These are phyloP conservation scores for Phylloporus sp. DNA, from an alignment of 768 basidiomycete species.

Conservation along the genomic window DNA sequence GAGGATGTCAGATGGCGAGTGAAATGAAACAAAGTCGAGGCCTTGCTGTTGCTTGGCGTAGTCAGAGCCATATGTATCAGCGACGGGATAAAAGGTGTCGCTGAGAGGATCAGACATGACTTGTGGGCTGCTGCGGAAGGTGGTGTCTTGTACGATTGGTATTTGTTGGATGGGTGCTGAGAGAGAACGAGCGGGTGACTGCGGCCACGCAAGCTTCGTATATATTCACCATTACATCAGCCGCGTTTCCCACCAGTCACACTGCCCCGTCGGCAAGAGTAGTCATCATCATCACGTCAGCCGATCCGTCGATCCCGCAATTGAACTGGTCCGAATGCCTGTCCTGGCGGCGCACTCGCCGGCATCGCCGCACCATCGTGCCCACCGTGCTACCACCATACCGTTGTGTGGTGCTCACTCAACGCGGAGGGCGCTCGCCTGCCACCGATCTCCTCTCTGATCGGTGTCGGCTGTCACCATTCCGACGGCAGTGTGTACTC, in stretches of 20 bases:
- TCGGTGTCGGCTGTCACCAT: conserved; percentile 15
- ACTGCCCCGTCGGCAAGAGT: conserved; percentile 23
- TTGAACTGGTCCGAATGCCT: too few species aligned
- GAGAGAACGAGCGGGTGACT: conserved; percentile 6
- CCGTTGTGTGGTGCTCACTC: background rate
- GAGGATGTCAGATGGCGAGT: conserved; percentile 62
- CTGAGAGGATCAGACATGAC: conserved; percentile 30
- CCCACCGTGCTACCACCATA: background rate
- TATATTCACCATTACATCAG: conserved; percentile 35
- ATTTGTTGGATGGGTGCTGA: conserved; percentile 12
- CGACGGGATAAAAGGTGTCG: conserved; percentile 31
- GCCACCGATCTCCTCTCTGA: conserved; percentile 27
- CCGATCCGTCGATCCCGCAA: too few species aligned
- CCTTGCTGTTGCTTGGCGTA: conserved; percentile 39
- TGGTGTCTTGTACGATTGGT: conserved; percentile 12
- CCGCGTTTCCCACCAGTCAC: conserved; percentile 26
- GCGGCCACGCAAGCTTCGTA: conserved; percentile 32
- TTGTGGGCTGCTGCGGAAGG: conserved; percentile 25
- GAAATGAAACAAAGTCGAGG: conserved; percentile 67
- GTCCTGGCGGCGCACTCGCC: too few species aligned
- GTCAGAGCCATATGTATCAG: conserved; percentile 34
- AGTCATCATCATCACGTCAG: conserved; percentile 19
- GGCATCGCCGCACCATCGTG: too few species aligned
- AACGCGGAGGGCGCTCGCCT: conserved; percentile 18
- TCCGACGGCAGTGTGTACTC: conserved; percentile 12